Evolutionary conservation across 176 grass and related monocot species (phyloP).

Genomic region (Aegilops tauschii): DNA sequence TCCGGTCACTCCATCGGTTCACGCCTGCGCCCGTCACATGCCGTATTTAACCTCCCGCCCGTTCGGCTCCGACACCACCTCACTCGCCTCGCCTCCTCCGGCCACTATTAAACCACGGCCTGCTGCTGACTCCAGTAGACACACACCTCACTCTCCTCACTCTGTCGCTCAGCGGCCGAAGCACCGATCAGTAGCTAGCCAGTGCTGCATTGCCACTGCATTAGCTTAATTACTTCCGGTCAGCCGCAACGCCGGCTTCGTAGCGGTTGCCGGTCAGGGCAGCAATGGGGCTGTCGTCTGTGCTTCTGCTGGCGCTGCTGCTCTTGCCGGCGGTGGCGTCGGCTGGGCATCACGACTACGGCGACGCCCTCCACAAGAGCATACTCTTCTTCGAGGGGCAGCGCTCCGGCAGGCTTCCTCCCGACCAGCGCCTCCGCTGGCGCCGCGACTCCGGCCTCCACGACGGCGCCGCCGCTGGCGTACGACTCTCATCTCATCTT

Average conservation of each 20-base stretch:
- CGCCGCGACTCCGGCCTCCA: conserved; percentile 70
- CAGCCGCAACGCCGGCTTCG: background rate
- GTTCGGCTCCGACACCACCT: conserved; percentile 10
- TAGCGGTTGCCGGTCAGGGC: background rate
- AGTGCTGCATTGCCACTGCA: background rate
- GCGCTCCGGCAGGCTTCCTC: conserved; percentile 64
- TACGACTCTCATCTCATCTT: conserved; percentile 15
- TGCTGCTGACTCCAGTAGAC: background rate
- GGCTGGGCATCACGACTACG: conserved; percentile 69
- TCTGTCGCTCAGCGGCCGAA: background rate
- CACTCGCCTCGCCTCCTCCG: background rate
- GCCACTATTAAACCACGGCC: conserved; percentile 32
- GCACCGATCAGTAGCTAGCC: background rate
- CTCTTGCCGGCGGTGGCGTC: conserved; percentile 14
- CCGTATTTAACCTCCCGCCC: conserved; percentile 42
- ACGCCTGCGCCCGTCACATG: conserved; percentile 36
- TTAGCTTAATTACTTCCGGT: background rate
- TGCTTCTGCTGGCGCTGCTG: conserved; percentile 16
- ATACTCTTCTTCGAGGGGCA: conserved; percentile 88
- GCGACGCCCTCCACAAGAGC: conserved; percentile 81
- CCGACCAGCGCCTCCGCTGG: conserved; percentile 69
- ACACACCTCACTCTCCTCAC: background rate
- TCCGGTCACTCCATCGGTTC: conserved; percentile 20
- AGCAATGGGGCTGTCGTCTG: background rate
- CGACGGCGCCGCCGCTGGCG: conserved; percentile 64